Conservation (phyloP, 2,329 filamentous ascomycete species). For the Knoxdaviesia capensis region DNA sequence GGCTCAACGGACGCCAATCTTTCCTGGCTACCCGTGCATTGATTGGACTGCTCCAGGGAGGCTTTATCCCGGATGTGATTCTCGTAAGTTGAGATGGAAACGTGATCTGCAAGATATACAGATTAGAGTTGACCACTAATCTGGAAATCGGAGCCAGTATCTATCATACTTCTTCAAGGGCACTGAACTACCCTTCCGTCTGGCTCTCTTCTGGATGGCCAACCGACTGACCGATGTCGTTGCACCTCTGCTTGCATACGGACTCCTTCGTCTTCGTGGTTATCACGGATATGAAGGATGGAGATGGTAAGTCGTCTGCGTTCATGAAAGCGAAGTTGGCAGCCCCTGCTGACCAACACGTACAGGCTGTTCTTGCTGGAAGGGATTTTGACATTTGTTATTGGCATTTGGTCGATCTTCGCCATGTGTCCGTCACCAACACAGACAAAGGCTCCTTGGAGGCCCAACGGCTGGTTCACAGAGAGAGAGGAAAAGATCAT, state of each 20-base stretch:
- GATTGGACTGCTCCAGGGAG: conserved; percentile 20
- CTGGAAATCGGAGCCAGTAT: conserved; percentile 3
- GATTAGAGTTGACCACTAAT: background rate
- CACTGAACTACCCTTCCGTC: conserved; percentile 9
- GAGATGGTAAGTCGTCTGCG: conserved; percentile 6
- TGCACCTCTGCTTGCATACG: conserved; percentile 10
- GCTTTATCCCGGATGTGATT: conserved; percentile 21
- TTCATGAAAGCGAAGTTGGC: background rate
- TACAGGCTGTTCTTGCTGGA: conserved; percentile 7
- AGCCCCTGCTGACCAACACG: background rate
- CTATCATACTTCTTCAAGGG: conserved; percentile 11
- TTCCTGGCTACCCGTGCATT: conserved; percentile 18
- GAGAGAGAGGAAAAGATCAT: conserved; percentile 36
- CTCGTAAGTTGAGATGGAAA: background rate
- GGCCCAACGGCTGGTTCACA: conserved; percentile 33
- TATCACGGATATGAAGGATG: conserved; percentile 9
- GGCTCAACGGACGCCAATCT: conserved; percentile 15
- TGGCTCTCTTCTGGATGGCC: conserved; percentile 10
- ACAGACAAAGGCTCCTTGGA: conserved; percentile 22
- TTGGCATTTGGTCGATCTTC: conserved; percentile 11
- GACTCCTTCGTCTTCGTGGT: conserved; percentile 10
- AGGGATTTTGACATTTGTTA: conserved; percentile 6
- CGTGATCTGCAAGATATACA: background rate
- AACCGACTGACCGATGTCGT: conserved; percentile 9
- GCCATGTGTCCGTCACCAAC: conserved; percentile 13